phyloP scores from a whole-genome alignment of 176 grass and related monocot genomes.

The Cenchrus purpureus region DNA sequence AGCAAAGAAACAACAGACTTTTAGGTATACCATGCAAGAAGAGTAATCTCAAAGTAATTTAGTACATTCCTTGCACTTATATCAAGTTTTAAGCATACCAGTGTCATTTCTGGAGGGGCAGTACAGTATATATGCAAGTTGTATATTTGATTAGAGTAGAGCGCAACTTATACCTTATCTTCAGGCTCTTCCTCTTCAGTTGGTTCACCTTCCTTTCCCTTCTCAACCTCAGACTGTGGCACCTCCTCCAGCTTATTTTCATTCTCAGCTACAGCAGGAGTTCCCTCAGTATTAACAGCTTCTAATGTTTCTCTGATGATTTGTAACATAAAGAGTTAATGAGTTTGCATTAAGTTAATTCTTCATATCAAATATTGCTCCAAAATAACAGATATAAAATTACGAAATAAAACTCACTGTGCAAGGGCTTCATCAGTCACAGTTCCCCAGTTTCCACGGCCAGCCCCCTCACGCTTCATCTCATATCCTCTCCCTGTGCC shows the following conservation, averaged over 20 bases:
- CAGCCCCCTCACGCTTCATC: slow-evolving; percentile 79
- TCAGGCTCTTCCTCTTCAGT: slow-evolving; percentile 52
- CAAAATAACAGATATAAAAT: not conserved
- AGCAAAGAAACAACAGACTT: not conserved
- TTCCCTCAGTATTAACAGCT: not conserved
- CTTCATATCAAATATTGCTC: not conserved
- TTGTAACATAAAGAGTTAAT: not conserved
- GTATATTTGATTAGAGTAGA: not conserved
- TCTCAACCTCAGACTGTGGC: slow-evolving; percentile 31
- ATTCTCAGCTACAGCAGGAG: slow-evolving; percentile 33
- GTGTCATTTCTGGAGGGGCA: not conserved
- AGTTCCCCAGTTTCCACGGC: slow-evolving; percentile 78
- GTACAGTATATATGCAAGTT: not conserved
- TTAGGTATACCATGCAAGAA: not conserved
- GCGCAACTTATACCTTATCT: slow-evolving; percentile 55
- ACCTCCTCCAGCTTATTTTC: slow-evolving; percentile 54
- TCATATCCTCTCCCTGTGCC: slow-evolving; percentile 70
- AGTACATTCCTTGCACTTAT: not conserved
- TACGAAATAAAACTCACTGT: slow-evolving; percentile 48
- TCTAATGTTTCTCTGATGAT: slow-evolving; percentile 31
- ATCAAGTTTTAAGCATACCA: not conserved
- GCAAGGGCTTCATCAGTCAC: slow-evolving; percentile 53
- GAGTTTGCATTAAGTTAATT: not conserved
- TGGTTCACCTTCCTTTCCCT: slow-evolving; percentile 47
- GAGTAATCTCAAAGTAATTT: not conserved